A percentile compares a stretch with the other conserved stretches of the same genome.
phyloP scores from a whole-genome alignment of 805 yeast species.

The Wickerhamiella bombiphila region DNA sequence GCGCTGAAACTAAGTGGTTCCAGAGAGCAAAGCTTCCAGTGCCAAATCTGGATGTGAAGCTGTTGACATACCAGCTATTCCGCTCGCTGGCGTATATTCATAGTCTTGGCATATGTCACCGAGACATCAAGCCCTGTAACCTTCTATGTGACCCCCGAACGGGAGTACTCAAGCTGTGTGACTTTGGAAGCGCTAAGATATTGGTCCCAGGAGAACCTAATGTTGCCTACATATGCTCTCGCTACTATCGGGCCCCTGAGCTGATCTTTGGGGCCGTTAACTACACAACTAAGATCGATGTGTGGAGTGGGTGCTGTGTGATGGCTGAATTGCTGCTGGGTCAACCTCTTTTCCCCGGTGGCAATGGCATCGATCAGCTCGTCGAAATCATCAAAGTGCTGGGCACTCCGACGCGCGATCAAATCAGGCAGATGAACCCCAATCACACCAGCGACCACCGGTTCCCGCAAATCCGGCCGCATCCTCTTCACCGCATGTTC shows the following conservation, averaged over 20 bases:
- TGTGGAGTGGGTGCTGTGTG: slow-evolving; percentile 97
- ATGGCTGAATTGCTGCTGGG: slow-evolving; percentile 94
- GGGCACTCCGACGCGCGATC: slow-evolving; percentile 90
- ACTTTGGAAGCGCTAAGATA: slow-evolving; percentile 90
- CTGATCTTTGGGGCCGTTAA: slow-evolving; percentile 93
- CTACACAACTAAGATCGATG: slow-evolving; percentile 90
- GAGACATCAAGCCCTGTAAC: slow-evolving; percentile 87
- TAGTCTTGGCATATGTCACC: slow-evolving; percentile 61
- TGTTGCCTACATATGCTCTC: slow-evolving; percentile 89
- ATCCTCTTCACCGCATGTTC: slow-evolving; percentile 48
- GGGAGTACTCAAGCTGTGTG: slow-evolving; percentile 82
- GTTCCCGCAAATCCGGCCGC: slow-evolving; percentile 51
- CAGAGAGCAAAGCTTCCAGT: slow-evolving; percentile 41
- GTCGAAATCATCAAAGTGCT: slow-evolving; percentile 91
- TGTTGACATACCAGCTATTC: slow-evolving; percentile 71
- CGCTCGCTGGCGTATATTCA: slow-evolving; percentile 68
- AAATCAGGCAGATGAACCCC: slow-evolving; percentile 88
- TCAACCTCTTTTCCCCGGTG: slow-evolving; percentile 96
- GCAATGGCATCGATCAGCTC: slow-evolving; percentile 90
- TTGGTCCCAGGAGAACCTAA: slow-evolving; percentile 84
- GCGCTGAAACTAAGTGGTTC: slow-evolving; percentile 74
- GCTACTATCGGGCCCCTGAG: slow-evolving; percentile 96
- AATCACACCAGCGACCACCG: slow-evolving; percentile 86
- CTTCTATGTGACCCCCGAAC: slow-evolving; percentile 71
- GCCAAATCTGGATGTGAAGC: slow-evolving; percentile 82